phyloP scores from a whole-genome alignment of 1,284 basidiomycete genomes.

The Stereum hirsutum region DNA sequence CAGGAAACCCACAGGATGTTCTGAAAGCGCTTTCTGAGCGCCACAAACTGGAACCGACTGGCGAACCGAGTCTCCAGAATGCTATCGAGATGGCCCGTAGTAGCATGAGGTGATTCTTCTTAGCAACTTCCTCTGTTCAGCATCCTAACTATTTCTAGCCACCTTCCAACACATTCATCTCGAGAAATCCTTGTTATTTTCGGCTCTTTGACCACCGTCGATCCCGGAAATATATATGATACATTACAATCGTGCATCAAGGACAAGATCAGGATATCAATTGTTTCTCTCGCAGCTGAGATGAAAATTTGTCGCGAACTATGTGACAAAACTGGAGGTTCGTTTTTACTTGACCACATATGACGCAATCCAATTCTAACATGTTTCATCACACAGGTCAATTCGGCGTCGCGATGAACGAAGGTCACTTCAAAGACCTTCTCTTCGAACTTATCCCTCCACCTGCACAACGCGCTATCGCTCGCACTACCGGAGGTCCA shows the following conservation, averaged over 20 bases:
- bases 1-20: conserved; percentile 94
- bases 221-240: conserved; percentile 94
- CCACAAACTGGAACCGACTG: conserved; percentile 81
- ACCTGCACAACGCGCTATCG: conserved; percentile 68
- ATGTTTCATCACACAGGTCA: conserved; percentile 42
- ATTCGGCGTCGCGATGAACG: conserved; percentile 94
- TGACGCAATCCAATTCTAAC: background rate
- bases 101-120: conserved; percentile 64
- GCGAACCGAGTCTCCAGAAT: conserved; percentile 95
- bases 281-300: conserved; percentile 91
- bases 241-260: conserved; percentile 77
- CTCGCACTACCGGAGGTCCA: conserved; percentile 38
- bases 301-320: conserved; percentile 96
- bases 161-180: conserved; percentile 92
- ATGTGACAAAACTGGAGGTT: conserved; percentile 83
- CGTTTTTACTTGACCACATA: background rate
- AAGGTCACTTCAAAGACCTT: conserved; percentile 93
- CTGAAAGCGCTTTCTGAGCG: conserved; percentile 80
- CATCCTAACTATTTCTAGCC: conserved; percentile 35
- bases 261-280: conserved; percentile 82
- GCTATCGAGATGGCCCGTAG: conserved; percentile 91
- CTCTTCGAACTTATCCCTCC: conserved; percentile 95
- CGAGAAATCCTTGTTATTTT: conserved; percentile 92
- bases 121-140: conserved; percentile 2
- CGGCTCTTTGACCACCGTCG: conserved; percentile 92